Evolutionary conservation across 2,329 filamentous ascomycete genomes (phyloP), one percentile per base, ranked within the genome.

Genomic region (Scytalidium sp.): DNA sequence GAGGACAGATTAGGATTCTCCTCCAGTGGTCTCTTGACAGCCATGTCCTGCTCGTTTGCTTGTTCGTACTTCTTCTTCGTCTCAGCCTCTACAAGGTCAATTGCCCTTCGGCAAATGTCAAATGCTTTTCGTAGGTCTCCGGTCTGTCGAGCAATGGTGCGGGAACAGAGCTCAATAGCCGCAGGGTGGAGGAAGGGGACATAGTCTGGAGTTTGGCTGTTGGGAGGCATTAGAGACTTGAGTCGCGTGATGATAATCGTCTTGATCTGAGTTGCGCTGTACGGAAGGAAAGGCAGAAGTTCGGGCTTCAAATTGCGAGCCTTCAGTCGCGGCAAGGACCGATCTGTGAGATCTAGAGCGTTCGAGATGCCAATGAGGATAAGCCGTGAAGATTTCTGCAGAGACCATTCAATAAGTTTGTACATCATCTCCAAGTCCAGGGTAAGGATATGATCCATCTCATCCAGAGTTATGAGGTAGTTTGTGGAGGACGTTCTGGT

Each of bases 121-220:
- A 97, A 97, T 0, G 92, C 93, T 68, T 96, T 96, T 53, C 94
- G 88, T 44, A 99, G 70, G 67, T 99, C 94, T 41, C 94, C 94
- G 0, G 90, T 96, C 66, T 97, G 93, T 47, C 88, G 90, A 3
- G 94, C 88, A 15, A 99, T 90, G 67, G 97, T 99, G 67, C 94
- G 90, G 7, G 94, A 88, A 66, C 93, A 96, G 41, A 99, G 84
- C 62, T 95, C 90, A 59, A 99, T 91, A 17, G 94, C 94, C 11
- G 90, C 89, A 1, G 93, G 93, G 62, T 97, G 93, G 51, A 99
- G 83, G 63, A 97, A 96, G 0, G 94, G 94, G 3, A 96, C 72
- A 53, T 83, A 87, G 52, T 80, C 78, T 5, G 77, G 65, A 3
- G 69, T 69, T 29, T 80, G 70, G 45, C 75, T 76, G 39, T 75